phyloP scores from a whole-genome alignment of 495 filamentous ascomycete species.

The Aspergillus sclerotiicarbonarius region DNA sequence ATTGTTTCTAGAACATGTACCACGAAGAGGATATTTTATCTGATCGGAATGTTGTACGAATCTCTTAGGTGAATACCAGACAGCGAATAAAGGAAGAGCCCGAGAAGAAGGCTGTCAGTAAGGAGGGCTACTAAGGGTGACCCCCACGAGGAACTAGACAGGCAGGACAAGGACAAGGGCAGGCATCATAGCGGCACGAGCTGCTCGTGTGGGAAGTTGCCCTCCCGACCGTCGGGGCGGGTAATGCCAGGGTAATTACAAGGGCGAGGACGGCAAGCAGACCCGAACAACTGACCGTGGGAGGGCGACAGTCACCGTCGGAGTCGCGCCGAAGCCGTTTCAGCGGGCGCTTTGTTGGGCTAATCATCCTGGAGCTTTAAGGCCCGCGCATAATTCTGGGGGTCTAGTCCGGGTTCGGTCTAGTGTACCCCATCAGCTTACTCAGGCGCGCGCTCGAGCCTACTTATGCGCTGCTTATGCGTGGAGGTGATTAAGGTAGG shows the following conservation, averaged over 20 bases:
- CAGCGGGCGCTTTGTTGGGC: slow-evolving; percentile 1
- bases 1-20: slow-evolving; percentile 11
- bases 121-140: neutral
- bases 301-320: slow-evolving; percentile 6
- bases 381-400: neutral
- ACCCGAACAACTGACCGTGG: slow-evolving; percentile 4
- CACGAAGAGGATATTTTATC: slow-evolving; percentile 1
- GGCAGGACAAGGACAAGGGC: neutral
- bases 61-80: slow-evolving; percentile 6
- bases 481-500: neutral
- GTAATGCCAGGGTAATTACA: slow-evolving; percentile 3
- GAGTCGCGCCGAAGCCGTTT: slow-evolving; percentile 8
- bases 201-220: slow-evolving; percentile 11
- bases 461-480: neutral
- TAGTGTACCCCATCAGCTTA: neutral
- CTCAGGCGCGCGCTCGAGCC: neutral
- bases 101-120: neutral
- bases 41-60: slow-evolving; percentile 20
- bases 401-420: neutral
- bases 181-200: slow-evolving; percentile 15
- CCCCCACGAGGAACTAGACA: slow-evolving; percentile 12
- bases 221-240: slow-evolving; percentile 9
- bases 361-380: neutral
- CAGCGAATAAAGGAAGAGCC: slow-evolving; percentile 3
- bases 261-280: slow-evolving; percentile 13